These are phyloP conservation scores for Maudiozyma bulderi DNA, from an alignment of 805 yeast species.

Conservation along the genomic window DNA sequence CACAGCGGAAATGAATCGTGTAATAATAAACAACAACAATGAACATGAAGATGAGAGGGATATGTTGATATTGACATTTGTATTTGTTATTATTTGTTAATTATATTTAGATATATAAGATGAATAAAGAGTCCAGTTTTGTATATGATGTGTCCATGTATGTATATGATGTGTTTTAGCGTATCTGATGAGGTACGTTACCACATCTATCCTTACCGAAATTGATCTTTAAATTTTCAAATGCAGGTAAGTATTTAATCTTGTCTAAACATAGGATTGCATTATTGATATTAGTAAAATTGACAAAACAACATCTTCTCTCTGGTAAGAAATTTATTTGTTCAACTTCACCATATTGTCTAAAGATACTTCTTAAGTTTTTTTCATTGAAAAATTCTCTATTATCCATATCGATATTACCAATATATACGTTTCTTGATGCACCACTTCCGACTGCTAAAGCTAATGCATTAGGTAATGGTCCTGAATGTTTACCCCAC, in stretches of 20 bases:
- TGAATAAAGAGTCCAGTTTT: background rate
- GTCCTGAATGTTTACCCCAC: constrained; percentile 97
- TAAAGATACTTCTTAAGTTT: constrained; percentile 62
- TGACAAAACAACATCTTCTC: constrained; percentile 82
- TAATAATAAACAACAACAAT: no score
- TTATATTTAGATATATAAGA: background rate
- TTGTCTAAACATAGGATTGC: constrained; percentile 92
- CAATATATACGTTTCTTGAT: constrained; percentile 84
- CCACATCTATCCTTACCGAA: constrained; percentile 96
- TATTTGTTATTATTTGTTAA: no score
- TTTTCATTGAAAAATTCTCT: constrained; percentile 37
- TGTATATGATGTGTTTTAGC: constrained; percentile 4
- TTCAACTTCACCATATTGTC: constrained; percentile 86
- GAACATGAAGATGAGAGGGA: no score
- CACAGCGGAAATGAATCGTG: no score
- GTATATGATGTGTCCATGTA: background rate
- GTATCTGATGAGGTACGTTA: constrained; percentile 68
- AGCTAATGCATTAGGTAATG: constrained; percentile 75
- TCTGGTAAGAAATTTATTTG: constrained; percentile 82
- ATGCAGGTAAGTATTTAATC: constrained; percentile 63
- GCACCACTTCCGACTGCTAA: constrained; percentile 92
- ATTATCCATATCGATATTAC: constrained; percentile 42
- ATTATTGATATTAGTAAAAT: constrained; percentile 81
- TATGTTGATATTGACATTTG: no score
- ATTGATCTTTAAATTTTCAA: constrained; percentile 66